Evolutionary conservation across 371 early-diverging fungal genomes (phyloP).

Genomic region (Batkoa obscura): DNA sequence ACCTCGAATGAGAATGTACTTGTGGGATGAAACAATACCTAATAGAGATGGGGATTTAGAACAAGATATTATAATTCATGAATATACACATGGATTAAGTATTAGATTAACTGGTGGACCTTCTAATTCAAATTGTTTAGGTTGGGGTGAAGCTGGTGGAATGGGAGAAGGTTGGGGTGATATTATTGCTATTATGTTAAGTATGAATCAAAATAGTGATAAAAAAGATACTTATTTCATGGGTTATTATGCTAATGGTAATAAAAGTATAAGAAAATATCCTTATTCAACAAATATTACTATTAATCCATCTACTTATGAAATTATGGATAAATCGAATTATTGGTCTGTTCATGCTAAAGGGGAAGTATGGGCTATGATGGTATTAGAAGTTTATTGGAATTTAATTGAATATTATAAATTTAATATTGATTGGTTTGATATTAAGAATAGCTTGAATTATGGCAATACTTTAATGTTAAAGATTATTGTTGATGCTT

Average conservation of each 20-base stretch:
- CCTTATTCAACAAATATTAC: conserved; percentile 59
- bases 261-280: conserved; percentile 67
- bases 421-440: conserved; percentile 35
- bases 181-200: conserved; percentile 70
- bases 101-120: conserved; percentile 88
- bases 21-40: conserved; percentile 58
- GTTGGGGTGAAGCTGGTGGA: conserved; percentile 85
- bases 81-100: conserved; percentile 79
- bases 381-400: conserved; percentile 78
- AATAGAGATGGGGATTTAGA: conserved; percentile 86
- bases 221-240: conserved; percentile 48
- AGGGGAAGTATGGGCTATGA: conserved; percentile 92
- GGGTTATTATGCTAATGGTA: conserved; percentile 67
- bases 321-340: conserved; percentile 47
- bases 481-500: conserved; percentile 76
- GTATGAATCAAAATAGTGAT: conserved; percentile 35
- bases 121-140: conserved; percentile 74
- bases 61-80: conserved; percentile 81
- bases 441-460: not conserved
- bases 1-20: conserved; percentile 84
- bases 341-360: conserved; percentile 93
- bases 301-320: conserved; percentile 80
- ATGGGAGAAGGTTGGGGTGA: conserved; percentile 98
- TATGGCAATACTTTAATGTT: conserved; percentile 68
- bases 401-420: conserved; percentile 49